These are phyloP conservation scores for Monosporascus sp. DNA, from an alignment of 2,329 filamentous ascomycete genomes.

Conservation along the genomic window DNA sequence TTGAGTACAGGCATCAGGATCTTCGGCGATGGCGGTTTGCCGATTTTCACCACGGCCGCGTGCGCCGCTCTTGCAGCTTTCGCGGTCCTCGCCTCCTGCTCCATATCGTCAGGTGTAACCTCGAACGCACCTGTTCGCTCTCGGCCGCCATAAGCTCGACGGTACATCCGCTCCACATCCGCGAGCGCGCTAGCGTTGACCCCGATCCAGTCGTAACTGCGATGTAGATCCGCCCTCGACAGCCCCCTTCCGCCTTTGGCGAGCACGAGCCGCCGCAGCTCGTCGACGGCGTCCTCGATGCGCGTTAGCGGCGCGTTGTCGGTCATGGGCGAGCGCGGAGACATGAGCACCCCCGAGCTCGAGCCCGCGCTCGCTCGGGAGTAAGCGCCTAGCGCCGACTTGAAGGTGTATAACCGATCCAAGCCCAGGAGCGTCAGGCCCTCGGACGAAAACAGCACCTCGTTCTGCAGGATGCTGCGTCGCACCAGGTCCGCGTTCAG, in stretches of 20 bases:
- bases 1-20: slow-evolving; percentile 18
- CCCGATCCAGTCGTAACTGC: slow-evolving; percentile 54
- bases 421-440: slow-evolving; percentile 55
- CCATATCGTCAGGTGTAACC: slow-evolving; percentile 24
- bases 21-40: slow-evolving; percentile 10
- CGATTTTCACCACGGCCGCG: neutral
- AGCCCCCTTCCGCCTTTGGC: slow-evolving; percentile 46
- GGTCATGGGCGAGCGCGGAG: slow-evolving; percentile 22
- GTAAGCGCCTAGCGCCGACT: slow-evolving; percentile 54
- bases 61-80: neutral
- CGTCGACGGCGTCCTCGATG: slow-evolving; percentile 58
- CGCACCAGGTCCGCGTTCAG: slow-evolving; percentile 48
- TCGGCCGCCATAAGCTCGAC: slow-evolving; percentile 48
- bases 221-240: slow-evolving; percentile 44
- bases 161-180: slow-evolving; percentile 54
- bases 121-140: slow-evolving; percentile 42
- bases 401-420: slow-evolving; percentile 61
- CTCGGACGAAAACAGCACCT: slow-evolving; percentile 54
- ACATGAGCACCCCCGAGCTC: slow-evolving; percentile 8
- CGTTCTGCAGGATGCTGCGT: slow-evolving; percentile 54
- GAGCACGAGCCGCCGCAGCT: slow-evolving; percentile 55
- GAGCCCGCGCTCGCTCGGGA: slow-evolving; percentile 31
- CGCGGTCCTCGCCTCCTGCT: slow-evolving; percentile 4
- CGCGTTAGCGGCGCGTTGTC: slow-evolving; percentile 21
- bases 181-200: slow-evolving; percentile 43